Evolutionary conservation across 2,329 filamentous ascomycete genomes (phyloP).

Genomic region (Fusarium austroafricanum): DNA sequence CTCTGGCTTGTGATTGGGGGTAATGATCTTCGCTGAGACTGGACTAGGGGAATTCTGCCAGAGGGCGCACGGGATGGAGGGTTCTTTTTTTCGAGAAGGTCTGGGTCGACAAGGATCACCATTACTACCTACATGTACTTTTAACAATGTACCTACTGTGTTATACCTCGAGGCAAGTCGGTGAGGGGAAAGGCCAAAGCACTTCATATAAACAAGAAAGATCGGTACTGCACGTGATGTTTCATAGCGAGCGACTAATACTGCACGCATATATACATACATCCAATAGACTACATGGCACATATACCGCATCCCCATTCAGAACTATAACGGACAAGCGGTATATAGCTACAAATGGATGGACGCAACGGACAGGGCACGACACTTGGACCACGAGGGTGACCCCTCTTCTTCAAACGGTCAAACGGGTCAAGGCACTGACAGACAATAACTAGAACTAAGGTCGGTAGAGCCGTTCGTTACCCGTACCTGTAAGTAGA

Average conservation of each 20-base stretch:
- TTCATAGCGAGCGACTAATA: neutral
- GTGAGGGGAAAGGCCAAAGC: slow-evolving; percentile 21
- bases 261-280: neutral
- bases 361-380: neutral
- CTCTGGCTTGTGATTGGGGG: slow-evolving; percentile 13
- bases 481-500: neutral
- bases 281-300: too few species aligned
- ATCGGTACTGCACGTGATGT: too few species aligned
- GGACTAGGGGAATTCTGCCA: slow-evolving; percentile 33
- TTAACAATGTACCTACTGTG: neutral
- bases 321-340: neutral
- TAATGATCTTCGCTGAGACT: slow-evolving; percentile 30
- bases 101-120: slow-evolving; percentile 23
- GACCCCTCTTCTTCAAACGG: slow-evolving; percentile 7
- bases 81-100: slow-evolving; percentile 43
- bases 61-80: slow-evolving; percentile 18
- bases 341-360: slow-evolving; percentile 2
- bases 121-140: neutral
- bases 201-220: neutral
- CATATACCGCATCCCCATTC: neutral
- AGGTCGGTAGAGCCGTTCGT: too few species aligned
- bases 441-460: too few species aligned
- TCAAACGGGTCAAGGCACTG: neutral
- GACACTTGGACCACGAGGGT: neutral
- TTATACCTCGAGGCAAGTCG: slow-evolving; percentile 5